Conservation (phyloP, 306 rosid species). For the Trifolium repens region DNA sequence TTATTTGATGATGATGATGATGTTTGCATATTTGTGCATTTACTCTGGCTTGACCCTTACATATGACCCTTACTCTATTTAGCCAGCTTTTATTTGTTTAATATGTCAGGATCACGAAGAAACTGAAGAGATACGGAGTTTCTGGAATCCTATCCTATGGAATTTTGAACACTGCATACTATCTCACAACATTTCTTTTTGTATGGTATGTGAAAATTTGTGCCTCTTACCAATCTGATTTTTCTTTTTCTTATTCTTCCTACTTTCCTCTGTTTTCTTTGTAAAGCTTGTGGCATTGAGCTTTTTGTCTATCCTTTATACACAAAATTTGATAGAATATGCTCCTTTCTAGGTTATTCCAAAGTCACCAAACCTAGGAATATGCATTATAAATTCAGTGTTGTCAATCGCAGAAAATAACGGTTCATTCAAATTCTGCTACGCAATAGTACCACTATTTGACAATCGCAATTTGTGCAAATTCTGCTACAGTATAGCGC, state of each 20-base stretch:
- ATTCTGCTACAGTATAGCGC: background rate
- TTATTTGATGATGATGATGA: slow-evolving; percentile 37
- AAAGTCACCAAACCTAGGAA: slow-evolving; percentile 8
- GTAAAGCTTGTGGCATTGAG: background rate
- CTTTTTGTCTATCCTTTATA: background rate
- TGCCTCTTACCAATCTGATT: slow-evolving; percentile 4
- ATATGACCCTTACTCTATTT: background rate
- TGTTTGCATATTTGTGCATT: slow-evolving; percentile 32
- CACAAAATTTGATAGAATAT: slow-evolving; percentile 11
- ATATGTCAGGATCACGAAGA: slow-evolving; percentile 61
- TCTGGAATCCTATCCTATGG: slow-evolving; percentile 88
- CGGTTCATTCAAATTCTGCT: background rate
- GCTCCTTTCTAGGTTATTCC: slow-evolving; percentile 5
- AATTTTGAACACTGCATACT: slow-evolving; percentile 83
- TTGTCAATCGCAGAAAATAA: background rate
- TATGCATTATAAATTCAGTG: slow-evolving; percentile 18
- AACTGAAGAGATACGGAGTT: slow-evolving; percentile 76
- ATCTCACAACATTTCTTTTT: slow-evolving; percentile 75
- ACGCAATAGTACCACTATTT: background rate
- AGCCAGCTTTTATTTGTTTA: slow-evolving; percentile 41
- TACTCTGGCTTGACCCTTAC: slow-evolving; percentile 15
- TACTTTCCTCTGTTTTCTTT: slow-evolving; percentile 6
- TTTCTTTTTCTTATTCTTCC: slow-evolving; percentile 1
- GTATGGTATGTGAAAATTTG: slow-evolving; percentile 70
- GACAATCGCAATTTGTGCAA: background rate